Percentiles rank a stretch among this genome's conserved stretches.
These are phyloP conservation scores for Bacidia gigantensis DNA, from an alignment of 495 filamentous ascomycete genomes.

Conservation along the genomic window DNA sequence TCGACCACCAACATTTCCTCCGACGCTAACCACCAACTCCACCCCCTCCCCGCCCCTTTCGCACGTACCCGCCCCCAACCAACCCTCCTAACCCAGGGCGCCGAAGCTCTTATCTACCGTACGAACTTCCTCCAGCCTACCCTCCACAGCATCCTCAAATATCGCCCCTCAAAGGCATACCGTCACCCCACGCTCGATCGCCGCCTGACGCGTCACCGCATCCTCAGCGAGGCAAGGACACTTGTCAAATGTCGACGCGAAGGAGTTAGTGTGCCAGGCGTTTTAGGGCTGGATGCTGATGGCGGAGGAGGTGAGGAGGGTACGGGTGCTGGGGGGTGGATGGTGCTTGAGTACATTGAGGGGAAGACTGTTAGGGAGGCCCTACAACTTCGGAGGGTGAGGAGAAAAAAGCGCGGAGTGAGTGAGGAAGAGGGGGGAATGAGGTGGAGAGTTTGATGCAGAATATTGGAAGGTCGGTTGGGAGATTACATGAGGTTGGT, in stretches of 20 bases:
- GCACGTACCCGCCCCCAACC: conserved; percentile 40
- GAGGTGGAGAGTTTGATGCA: conserved; percentile 46
- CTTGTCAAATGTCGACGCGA: conserved; percentile 60
- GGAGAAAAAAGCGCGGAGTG: conserved; percentile 25
- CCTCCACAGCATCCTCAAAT: conserved; percentile 70
- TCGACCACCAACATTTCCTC: too few relatives aligned
- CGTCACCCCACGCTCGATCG: conserved; percentile 83
- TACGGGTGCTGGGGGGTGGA: conserved; percentile 53
- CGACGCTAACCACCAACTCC: too few relatives aligned
- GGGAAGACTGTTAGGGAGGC: conserved; percentile 54
- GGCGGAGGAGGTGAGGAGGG: conserved; percentile 15
- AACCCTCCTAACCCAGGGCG: conserved; percentile 71
- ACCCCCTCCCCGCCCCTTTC: conserved; percentile 52
- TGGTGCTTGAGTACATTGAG: conserved; percentile 82
- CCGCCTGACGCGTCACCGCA: conserved; percentile 71
- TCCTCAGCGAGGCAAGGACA: conserved; percentile 77
- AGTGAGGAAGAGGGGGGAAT: conserved; percentile 23
- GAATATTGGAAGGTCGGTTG: conserved; percentile 60
- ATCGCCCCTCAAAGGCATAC: conserved; percentile 86
- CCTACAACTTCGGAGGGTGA: conserved; percentile 48
- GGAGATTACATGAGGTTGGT: conserved; percentile 65
- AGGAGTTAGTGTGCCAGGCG: conserved; percentile 62
- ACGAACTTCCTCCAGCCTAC: conserved; percentile 61
- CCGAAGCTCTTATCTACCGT: conserved; percentile 86
- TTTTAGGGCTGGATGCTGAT: conserved; percentile 62